Evolutionary conservation across 2,329 filamentous ascomycete genomes (phyloP), one percentile per base, ranked within the genome.

Genomic region (Epichloe brachyelytri): DNA sequence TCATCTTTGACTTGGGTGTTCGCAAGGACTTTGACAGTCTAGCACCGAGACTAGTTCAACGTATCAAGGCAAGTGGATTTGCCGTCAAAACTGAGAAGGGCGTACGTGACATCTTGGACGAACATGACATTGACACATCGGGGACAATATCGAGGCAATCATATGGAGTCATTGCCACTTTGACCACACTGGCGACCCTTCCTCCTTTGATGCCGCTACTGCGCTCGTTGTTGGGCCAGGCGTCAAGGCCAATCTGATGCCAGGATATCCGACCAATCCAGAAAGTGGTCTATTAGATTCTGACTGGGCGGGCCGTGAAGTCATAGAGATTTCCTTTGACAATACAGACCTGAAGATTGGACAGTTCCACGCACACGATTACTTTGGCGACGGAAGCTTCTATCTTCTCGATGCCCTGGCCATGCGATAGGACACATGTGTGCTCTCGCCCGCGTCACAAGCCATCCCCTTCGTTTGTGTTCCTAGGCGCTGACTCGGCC

Each of bases 381-480:
- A 64, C 51, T 71, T 71, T 39, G 62, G 60, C 11, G 69, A 72
- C 43, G 68, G 68, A 1, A 65, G 61, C 8, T 62, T 72, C 43
- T 71, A 71, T 49, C 53, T 72, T n/a, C 58, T 73, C 5, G 65
- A 70, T 36, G 58, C 57, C 2, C 59, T 3, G 55, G 59, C 0
- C 60, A 60, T 33, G 53, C 56, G 1, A 43, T 53, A 1, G 58
- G 55, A 8, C 59, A 62, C 38, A 48, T 59, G 1, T 58, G 57
- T 12, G 59, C 46, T 11, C 52, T 61, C 3, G 57, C 55, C 7
- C 46, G 54, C 7, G 55, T 55, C 5, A 59, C 55, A 0, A 44
- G 40, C 10, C 39, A 49, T 5, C 56, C 53, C 47, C 51, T 6
- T 55, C 56, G 2, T 62, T 58, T n/a, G 52, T 61, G 11, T 53